A percentile compares a stretch with the other conserved stretches of the same genome.
Conservation (phyloP, 495 filamentous ascomycete genomes). For the Penicillium macrosclerotiorum region DNA sequence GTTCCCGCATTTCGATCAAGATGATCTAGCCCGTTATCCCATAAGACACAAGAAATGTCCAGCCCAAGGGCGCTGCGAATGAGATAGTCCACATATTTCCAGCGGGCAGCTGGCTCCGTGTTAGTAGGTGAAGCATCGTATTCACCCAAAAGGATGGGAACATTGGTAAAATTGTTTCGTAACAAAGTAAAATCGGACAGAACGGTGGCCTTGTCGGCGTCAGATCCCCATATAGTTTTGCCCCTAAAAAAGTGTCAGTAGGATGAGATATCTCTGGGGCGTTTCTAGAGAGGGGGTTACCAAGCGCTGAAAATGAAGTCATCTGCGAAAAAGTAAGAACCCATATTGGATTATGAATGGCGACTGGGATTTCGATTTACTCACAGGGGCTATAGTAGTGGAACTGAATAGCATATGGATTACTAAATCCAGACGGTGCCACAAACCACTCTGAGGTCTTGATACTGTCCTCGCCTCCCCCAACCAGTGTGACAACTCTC, state of each 20-base stretch:
- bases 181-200: conserved; percentile 50
- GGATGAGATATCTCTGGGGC: background rate
- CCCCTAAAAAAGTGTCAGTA: conserved; percentile 34
- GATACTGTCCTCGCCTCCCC: conserved; percentile 47
- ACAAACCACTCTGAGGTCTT: conserved; percentile 57
- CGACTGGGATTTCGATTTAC: conserved; percentile 7
- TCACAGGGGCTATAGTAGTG: conserved; percentile 62
- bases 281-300: conserved; percentile 12
- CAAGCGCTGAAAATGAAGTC: conserved; percentile 53
- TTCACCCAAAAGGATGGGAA: conserved; percentile 60
- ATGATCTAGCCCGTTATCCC: conserved; percentile 55
- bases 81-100: conserved; percentile 58
- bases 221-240: conserved; percentile 59
- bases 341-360: conserved; percentile 16
- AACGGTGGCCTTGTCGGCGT: conserved; percentile 49
- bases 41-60: conserved; percentile 49
- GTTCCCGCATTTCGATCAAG: conserved; percentile 39
- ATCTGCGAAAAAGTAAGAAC: conserved; percentile 23
- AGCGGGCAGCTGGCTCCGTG: conserved; percentile 54
- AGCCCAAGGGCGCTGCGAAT: conserved; percentile 44
- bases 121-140: conserved; percentile 48
- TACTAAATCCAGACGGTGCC: conserved; percentile 45
- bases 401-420: conserved; percentile 62
- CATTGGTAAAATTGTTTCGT: conserved; percentile 50
- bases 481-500: conserved; percentile 57